phyloP scores from a whole-genome alignment of 176 grass and related monocot species.

The Thalia dealbata region DNA sequence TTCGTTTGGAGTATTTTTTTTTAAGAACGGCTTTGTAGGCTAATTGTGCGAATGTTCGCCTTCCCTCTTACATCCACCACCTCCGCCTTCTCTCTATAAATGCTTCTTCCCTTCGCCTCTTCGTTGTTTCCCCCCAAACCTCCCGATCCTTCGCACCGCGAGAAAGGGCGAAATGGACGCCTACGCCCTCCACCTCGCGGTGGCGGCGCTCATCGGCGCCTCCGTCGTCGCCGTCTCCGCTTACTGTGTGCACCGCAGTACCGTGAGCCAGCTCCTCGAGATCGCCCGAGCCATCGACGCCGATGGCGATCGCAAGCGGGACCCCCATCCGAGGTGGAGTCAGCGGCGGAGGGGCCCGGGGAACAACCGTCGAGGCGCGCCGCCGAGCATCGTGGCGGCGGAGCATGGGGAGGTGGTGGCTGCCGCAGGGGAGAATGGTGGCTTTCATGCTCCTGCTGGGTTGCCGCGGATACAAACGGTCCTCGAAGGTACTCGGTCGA shows the following conservation, averaged over 20 bases:
- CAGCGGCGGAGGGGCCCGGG: not conserved
- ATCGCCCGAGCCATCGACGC: constrained; percentile 49
- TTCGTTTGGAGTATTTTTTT: too few species aligned
- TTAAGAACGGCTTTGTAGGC: too few species aligned
- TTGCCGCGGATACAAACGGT: constrained; percentile 60
- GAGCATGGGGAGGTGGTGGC: constrained; percentile 6
- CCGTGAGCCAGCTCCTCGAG: constrained; percentile 62
- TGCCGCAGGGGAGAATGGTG: constrained; percentile 9
- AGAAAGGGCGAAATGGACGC: constrained; percentile 39
- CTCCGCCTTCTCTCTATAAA: not conserved
- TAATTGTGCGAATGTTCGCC: not conserved
- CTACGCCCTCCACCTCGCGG: constrained; percentile 62
- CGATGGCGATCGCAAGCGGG: constrained; percentile 13
- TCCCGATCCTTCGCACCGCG: not conserved
- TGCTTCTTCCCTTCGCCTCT: not conserved
- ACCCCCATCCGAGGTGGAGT: constrained; percentile 10
- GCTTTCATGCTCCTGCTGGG: constrained; percentile 38
- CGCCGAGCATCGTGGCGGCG: constrained; percentile 35
- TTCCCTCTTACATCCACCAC: not conserved
- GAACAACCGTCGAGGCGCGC: constrained; percentile 23
- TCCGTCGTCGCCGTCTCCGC: constrained; percentile 77
- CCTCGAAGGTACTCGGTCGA: constrained; percentile 48
- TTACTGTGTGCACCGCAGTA: constrained; percentile 86
- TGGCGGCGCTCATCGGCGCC: constrained; percentile 78
- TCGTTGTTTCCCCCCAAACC: not conserved